Evolutionary conservation across 2,329 filamentous ascomycete genomes (phyloP), one percentile per base, ranked within the genome.

Genomic region (Aspergillus pseudoglaucus): DNA sequence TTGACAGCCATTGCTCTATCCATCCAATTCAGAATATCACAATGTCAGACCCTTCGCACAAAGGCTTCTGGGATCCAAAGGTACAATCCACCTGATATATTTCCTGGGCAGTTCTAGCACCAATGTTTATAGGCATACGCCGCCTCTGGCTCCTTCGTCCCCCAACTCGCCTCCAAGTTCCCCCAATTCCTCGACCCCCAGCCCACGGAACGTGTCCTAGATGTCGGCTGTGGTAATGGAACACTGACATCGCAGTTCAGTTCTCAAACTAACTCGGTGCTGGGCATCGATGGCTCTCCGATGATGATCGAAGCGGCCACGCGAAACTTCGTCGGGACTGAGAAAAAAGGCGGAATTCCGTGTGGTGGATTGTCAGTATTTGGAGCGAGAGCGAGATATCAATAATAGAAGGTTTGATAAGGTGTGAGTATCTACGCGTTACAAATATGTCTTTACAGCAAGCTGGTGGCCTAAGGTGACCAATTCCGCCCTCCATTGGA

Each of bases 141-240:
- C 3, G 6, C 3, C 2, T 33, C 23, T 49, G 42, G 14, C 54
- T 46, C 59, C 53, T 48, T 47, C 12, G 38, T 46, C 1, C 46
- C 48, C n/a, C 42, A 46, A 12, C 33, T 48, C 18, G 46, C 42
- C 17, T 43, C 45, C n/a, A 46, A 37, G 6, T 42, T 51, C 8
- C 15, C 45, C 3, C 8, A 48, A 10, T 45, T 15, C 7, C 45
- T 51, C 9, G n/a, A 42, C 7, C 47, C 47, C 17, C 27, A 47
- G 20, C 27, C 32, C 10, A 46, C 30, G 5, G 48, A 51, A 15
- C 46, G 42, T 42, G 42, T 51, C 25, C 38, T 51, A 4, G 48
- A 51, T 27, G 47, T 51, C 20, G 48, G 48, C 33, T 51, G 46
- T 12, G 48, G 46, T 20, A 38, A 51, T 44, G 48, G 48, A 4